phyloP scores from a whole-genome alignment of 345 rosid genomes.

The Populus ilicifolia region DNA sequence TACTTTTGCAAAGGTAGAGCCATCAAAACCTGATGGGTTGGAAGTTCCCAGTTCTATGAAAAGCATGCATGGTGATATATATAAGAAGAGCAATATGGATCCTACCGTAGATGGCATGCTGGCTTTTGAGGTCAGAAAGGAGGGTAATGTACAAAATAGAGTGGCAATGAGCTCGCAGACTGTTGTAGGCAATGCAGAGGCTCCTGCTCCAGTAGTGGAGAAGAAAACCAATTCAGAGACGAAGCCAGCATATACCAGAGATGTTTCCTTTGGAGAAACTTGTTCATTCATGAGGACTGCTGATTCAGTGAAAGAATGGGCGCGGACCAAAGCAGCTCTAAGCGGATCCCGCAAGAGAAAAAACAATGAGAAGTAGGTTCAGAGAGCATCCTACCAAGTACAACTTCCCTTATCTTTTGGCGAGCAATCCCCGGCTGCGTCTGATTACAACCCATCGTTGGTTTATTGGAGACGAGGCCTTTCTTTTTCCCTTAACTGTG shows the following conservation, averaged over 20 bases:
- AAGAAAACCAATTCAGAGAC: slow-evolving; percentile 16
- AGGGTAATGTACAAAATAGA: slow-evolving; percentile 10
- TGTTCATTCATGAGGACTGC: slow-evolving; percentile 72
- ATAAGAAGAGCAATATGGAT: slow-evolving; percentile 3
- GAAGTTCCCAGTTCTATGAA: slow-evolving; percentile 12
- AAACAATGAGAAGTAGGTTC: slow-evolving; percentile 18
- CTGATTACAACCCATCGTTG: neutral
- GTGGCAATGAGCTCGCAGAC: slow-evolving; percentile 18
- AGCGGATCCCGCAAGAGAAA: slow-evolving; percentile 49
- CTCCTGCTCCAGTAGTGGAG: slow-evolving; percentile 21
- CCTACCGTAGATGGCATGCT: slow-evolving; percentile 6
- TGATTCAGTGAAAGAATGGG: slow-evolving; percentile 75
- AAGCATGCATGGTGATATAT: slow-evolving; percentile 18
- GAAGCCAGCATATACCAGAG: slow-evolving; percentile 9
- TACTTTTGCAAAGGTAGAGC: slow-evolving; percentile 26
- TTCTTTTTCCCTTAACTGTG: neutral
- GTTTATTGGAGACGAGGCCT: neutral
- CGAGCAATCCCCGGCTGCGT: neutral
- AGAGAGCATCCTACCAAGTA: neutral
- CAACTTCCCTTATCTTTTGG: neutral
- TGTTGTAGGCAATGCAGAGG: slow-evolving; percentile 8
- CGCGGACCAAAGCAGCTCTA: slow-evolving; percentile 54
- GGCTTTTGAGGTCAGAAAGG: slow-evolving; percentile 5
- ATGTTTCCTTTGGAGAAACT: slow-evolving; percentile 39
- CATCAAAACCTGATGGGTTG: slow-evolving; percentile 6